These are phyloP conservation scores for Apiosordaria backusii DNA, from an alignment of 495 filamentous ascomycete species.

Conservation along the genomic window DNA sequence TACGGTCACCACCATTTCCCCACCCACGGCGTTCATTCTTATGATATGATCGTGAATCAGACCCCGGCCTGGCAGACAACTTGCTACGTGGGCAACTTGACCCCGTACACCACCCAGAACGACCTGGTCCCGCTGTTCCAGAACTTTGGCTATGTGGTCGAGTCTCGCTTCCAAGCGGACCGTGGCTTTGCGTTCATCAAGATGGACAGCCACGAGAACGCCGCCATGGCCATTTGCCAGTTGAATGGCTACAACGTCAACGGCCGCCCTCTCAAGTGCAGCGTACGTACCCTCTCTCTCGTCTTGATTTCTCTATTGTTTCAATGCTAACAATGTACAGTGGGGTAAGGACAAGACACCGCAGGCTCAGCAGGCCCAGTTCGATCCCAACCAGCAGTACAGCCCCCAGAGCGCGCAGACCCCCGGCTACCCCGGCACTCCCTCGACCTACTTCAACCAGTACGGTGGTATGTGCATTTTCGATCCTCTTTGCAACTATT, in stretches of 20 bases:
- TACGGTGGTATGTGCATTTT: conserved; percentile 64
- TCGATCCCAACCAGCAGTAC: conserved; percentile 76
- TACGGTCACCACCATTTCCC: conserved; percentile 98
- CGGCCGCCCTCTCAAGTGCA: conserved; percentile 95
- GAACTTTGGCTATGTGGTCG: conserved; percentile 95
- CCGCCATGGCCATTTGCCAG: conserved; percentile 97
- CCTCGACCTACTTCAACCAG: conserved; percentile 88
- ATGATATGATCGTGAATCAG: conserved; percentile 95
- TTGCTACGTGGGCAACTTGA: conserved; percentile 96
- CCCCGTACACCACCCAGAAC: conserved; percentile 94
- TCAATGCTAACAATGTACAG: conserved; percentile 48
- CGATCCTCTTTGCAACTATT: neutral
- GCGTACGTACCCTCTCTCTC: conserved; percentile 51
- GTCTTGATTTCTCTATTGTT: neutral
- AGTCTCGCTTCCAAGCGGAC: conserved; percentile 97
- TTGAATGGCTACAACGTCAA: conserved; percentile 97
- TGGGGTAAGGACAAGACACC: conserved; percentile 99
- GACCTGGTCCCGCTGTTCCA: conserved; percentile 95
- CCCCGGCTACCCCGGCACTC: conserved; percentile 64
- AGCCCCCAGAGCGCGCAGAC: conserved; percentile 59
- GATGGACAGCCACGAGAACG: conserved; percentile 98
- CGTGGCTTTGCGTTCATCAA: conserved; percentile 98
- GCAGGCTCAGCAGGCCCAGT: conserved; percentile 63
- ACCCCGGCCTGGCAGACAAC: conserved; percentile 99
- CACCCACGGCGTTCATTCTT: conserved; percentile 92